These are phyloP conservation scores for Hypsizygus marmoreus DNA, from an alignment of 768 basidiomycete species.

Conservation along the genomic window DNA sequence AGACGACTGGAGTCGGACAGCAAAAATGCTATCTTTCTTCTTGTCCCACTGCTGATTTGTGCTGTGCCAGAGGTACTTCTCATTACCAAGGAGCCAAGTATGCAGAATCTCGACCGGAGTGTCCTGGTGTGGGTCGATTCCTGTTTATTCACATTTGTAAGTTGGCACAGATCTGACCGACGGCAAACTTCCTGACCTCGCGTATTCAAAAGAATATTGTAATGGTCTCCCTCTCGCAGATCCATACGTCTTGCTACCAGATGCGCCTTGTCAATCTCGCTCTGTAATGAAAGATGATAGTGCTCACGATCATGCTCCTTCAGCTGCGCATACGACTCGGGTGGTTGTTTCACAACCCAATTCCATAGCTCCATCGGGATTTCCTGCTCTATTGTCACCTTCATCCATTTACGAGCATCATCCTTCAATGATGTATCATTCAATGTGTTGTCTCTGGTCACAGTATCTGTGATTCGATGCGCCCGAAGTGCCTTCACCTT, in stretches of 20 bases:
- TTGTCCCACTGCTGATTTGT: constrained; percentile 24
- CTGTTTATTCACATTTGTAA: no score
- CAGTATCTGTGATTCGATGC: background rate
- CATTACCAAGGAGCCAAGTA: constrained; percentile 35
- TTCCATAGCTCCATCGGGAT: constrained; percentile 20
- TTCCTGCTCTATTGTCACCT: constrained; percentile 6
- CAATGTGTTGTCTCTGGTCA: constrained; percentile 1
- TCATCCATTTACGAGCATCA: constrained; percentile 9
- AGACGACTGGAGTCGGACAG: constrained; percentile 28
- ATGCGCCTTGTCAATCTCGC: background rate
- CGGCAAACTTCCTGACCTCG: no score
- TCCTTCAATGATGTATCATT: constrained; percentile 1
- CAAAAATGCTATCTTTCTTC: constrained; percentile 19
- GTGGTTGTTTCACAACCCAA: constrained; percentile 23
- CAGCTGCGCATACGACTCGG: constrained; percentile 6
- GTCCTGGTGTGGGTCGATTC: constrained; percentile 14
- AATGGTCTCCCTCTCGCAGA: constrained; percentile 21
- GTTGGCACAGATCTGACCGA: no score
- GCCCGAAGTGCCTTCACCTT: constrained; percentile 4
- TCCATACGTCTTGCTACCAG: constrained; percentile 3
- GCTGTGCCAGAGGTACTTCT: constrained; percentile 41
- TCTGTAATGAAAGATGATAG: background rate
- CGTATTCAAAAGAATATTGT: constrained; percentile 21
- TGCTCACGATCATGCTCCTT: constrained; percentile 5
- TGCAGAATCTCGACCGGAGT: constrained; percentile 38